Evolutionary conservation across 2,329 filamentous ascomycete species (phyloP).

Genomic region (Didymellaceae sp.): DNA sequence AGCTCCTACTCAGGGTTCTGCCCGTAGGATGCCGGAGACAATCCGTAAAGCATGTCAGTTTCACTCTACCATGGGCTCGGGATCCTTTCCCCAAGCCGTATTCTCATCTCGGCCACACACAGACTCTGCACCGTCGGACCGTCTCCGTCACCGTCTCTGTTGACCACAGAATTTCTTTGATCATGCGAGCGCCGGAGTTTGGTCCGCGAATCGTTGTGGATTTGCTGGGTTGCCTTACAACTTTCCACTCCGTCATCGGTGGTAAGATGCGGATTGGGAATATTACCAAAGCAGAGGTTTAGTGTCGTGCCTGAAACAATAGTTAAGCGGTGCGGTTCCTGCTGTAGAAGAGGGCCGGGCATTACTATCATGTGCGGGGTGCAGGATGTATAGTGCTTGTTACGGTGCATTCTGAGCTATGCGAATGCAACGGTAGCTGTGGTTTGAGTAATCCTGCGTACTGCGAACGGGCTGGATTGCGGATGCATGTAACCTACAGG

Average conservation of each 20-base stretch:
- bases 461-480: background rate
- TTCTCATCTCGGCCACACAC: background rate
- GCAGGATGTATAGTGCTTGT: too few relatives aligned
- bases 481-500: background rate
- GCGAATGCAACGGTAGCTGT: background rate
- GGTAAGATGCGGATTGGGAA: too few relatives aligned
- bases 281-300: conserved; percentile 2
- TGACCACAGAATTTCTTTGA: background rate
- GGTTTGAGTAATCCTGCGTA: background rate
- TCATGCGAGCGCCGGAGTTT: conserved; percentile 8
- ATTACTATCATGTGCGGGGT: too few relatives aligned
- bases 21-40: background rate
- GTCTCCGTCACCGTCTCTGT: conserved; percentile 1
- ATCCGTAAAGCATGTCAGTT: background rate
- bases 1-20: too few relatives aligned
- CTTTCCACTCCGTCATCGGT: too few relatives aligned
- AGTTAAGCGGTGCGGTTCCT: background rate
- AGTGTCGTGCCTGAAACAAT: conserved; percentile 7
- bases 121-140: conserved; percentile 2
- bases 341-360: background rate
- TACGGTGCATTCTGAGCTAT: too few relatives aligned
- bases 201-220: background rate
- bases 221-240: too few relatives aligned
- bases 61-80: conserved; percentile 5
- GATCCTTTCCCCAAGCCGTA: background rate